A percentile compares a stretch with the other conserved stretches of the same genome.
phyloP scores from a whole-genome alignment of 352 stramenopile genomes.

The Pythium diclinum region DNA sequence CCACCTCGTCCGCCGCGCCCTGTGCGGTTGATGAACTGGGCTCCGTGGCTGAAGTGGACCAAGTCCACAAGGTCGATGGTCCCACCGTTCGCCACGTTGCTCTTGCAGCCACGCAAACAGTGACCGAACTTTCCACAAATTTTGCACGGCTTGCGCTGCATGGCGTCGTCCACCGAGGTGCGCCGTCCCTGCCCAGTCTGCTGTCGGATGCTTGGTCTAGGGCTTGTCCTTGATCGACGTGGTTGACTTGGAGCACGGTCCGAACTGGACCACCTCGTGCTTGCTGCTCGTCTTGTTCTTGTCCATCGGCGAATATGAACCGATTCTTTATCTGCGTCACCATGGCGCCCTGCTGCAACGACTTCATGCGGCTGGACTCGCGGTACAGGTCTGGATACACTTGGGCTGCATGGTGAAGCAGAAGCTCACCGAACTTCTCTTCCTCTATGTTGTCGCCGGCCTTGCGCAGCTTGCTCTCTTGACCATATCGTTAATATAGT shows the following conservation, averaged over 20 bases:
- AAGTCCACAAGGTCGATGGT: background rate
- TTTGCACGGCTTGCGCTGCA: background rate
- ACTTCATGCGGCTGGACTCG: background rate
- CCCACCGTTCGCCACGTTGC: background rate
- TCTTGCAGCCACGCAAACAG: background rate
- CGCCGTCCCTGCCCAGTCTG: background rate
- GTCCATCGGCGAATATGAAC: background rate
- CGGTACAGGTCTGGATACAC: slow-evolving; percentile 5
- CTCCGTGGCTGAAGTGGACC: background rate
- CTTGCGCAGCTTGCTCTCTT: slow-evolving; percentile 1
- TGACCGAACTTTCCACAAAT: background rate
- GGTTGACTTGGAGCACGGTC: slow-evolving; percentile 3
- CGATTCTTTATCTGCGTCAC: slow-evolving; percentile 1
- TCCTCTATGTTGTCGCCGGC: background rate
- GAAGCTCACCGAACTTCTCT: slow-evolving; percentile 2
- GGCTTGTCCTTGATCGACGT: background rate
- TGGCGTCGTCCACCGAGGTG: background rate
- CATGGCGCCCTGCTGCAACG: background rate
- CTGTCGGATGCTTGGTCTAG: background rate
- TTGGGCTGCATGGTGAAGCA: background rate
- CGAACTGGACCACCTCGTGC: background rate
- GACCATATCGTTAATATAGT: slow-evolving; percentile 1
- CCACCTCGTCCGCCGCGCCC: background rate
- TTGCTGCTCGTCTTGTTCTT: slow-evolving; percentile 2
- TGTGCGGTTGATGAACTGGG: background rate